phyloP scores from a whole-genome alignment of 2,329 filamentous ascomycete genomes.

The Aspergillus spinulosporus region DNA sequence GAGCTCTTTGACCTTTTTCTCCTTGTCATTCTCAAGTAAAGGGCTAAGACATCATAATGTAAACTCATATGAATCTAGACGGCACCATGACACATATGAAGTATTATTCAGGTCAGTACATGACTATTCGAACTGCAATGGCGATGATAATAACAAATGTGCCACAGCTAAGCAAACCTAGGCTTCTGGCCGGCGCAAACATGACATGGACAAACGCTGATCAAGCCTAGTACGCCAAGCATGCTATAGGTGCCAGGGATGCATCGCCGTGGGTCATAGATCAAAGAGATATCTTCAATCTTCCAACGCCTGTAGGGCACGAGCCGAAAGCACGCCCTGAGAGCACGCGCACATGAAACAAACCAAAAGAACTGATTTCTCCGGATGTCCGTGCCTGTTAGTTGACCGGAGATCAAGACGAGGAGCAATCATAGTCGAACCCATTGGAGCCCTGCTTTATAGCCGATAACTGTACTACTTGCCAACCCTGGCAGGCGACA shows the following conservation, averaged over 20 bases:
- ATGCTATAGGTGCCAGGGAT: slow-evolving; percentile 15
- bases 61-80: neutral
- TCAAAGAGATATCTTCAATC: slow-evolving; percentile 15
- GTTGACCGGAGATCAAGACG: slow-evolving; percentile 18
- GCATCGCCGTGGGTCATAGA: slow-evolving; percentile 10
- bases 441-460: slow-evolving; percentile 19
- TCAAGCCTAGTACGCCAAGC: slow-evolving; percentile 9
- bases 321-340: slow-evolving; percentile 10
- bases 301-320: slow-evolving; percentile 10
- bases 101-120: slow-evolving; percentile 13
- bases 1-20: neutral
- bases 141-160: slow-evolving; percentile 18
- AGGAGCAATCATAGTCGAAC: slow-evolving; percentile 19
- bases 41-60: neutral
- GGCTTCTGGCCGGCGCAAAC: slow-evolving; percentile 13
- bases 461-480: slow-evolving; percentile 20
- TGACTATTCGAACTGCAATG: slow-evolving; percentile 14
- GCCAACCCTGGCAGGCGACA: slow-evolving; percentile 12
- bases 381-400: slow-evolving; percentile 22
- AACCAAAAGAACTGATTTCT: slow-evolving; percentile 21
- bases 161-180: slow-evolving; percentile 13
- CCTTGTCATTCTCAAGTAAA: neutral
- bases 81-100: neutral
- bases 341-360: slow-evolving; percentile 10
- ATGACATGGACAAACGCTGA: slow-evolving; percentile 10